Evolutionary conservation across 148 eudicot genomes (phyloP), one percentile per base, ranked within the genome.

Genomic region (Silene uniflora): DNA sequence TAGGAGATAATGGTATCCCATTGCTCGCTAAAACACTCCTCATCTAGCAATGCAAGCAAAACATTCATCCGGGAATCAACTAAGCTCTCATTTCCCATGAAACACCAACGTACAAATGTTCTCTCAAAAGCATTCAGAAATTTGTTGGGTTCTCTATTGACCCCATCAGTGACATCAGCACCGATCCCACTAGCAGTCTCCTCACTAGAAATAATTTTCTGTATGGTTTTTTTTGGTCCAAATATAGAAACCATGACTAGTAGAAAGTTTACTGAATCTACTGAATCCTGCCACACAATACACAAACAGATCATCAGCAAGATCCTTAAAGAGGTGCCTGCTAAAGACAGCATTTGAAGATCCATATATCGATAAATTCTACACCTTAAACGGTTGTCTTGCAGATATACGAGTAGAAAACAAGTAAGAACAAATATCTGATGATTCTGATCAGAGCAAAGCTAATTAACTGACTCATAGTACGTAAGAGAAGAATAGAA

Each of bases 51-150:
- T 46, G 86, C 87, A 73, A 92, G 92, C 84, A 95, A 82, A 80
- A 95, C 89, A 81, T 95, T 96, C 70, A 95, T 21, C 70, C 89
- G 87, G 79, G 86, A 87, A 77, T 83, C 73, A 21, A 76, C 73
- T 22, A 90, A 87, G 61, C 80, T 65, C 78, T 84, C 84, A 84
- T 79, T 77, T 54, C 81, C 81, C 72, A 80, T 83, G 62, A 92
- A 83, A 82, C 97, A 95, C 97, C 92, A 92, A 58, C 91, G 81
- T 55, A 95, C 80, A 84, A 95, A 88, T 19, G 77, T 83, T 79
- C 86, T 86, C 68, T 85, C 81, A 84, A 89, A 95, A 59, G 83
- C 80, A 67, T 80, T 80, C 83, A 95, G 72, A 84, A 92, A 94
- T 75, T 85, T 80, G 54, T 76, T 81, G 49, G 76, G 68, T 77